These are phyloP conservation scores for Magnusiomyces tetraspermus DNA, from an alignment of 1,139 yeast species.

Conservation along the genomic window DNA sequence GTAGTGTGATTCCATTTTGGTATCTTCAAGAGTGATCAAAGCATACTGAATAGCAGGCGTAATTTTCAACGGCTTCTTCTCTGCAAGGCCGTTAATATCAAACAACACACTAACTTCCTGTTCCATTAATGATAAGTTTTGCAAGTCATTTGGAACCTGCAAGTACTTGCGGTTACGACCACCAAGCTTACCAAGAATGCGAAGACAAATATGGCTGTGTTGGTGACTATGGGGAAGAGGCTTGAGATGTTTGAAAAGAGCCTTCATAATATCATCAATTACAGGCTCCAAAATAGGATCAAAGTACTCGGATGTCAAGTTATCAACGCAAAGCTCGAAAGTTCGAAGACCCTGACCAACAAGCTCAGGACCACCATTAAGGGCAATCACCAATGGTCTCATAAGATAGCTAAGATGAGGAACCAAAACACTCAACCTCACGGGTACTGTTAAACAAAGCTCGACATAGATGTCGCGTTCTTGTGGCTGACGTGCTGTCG, in stretches of 20 bases:
- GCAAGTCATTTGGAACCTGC: conserved; percentile 59
- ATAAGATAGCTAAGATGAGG: conserved; percentile 84
- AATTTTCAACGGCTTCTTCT: conserved; percentile 57
- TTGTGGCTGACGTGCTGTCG: conserved; percentile 76
- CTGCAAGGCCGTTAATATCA: conserved; percentile 58
- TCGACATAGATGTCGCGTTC: conserved; percentile 93
- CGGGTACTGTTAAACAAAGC: conserved; percentile 91
- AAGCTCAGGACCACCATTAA: conserved; percentile 83
- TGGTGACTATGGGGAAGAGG: conserved; percentile 89
- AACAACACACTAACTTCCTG: conserved; percentile 64
- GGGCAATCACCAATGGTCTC: conserved; percentile 83
- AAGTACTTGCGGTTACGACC: conserved; percentile 87
- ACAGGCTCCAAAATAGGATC: conserved; percentile 97
- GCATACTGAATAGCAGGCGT: conserved; percentile 83
- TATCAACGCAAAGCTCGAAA: conserved; percentile 92
- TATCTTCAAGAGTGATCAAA: conserved; percentile 51
- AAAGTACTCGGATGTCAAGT: conserved; percentile 88
- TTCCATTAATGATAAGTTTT: conserved; percentile 47
- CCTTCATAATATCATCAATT: conserved; percentile 84
- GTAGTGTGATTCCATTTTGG: conserved; percentile 55
- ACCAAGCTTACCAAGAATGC: conserved; percentile 90
- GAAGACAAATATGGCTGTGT: conserved; percentile 87
- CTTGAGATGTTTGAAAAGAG: conserved; percentile 81
- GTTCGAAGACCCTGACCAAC: conserved; percentile 92
- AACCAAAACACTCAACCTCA: conserved; percentile 79